phyloP scores from a whole-genome alignment of 2,329 filamentous ascomycete species.

The Colletotrichum truncatum region DNA sequence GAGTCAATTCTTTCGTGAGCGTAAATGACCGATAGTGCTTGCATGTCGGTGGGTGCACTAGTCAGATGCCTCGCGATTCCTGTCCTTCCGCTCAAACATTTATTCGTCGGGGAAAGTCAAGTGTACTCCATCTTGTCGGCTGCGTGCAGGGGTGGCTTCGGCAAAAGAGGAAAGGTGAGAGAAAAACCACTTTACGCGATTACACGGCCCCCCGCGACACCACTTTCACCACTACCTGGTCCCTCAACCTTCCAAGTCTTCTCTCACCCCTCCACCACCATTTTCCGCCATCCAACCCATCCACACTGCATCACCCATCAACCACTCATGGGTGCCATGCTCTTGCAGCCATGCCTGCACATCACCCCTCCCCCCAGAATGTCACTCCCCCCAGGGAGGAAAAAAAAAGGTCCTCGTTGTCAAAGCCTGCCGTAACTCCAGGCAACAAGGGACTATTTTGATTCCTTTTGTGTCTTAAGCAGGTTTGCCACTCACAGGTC shows the following conservation, averaged over 20 bases:
- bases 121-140: slow-evolving; percentile 22
- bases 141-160: slow-evolving; percentile 37
- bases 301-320: background rate
- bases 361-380: slow-evolving; percentile 20
- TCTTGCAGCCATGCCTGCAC: slow-evolving; percentile 13
- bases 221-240: slow-evolving; percentile 4
- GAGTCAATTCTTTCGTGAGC: slow-evolving; percentile 27
- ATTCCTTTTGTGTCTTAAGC: slow-evolving; percentile 31
- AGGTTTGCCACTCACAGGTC: slow-evolving; percentile 25
- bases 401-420: slow-evolving; percentile 14
- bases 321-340: slow-evolving; percentile 14
- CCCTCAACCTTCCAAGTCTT: slow-evolving; percentile 29
- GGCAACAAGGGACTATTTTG: slow-evolving; percentile 32
- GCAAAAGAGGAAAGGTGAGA: slow-evolving; percentile 13
- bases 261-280: slow-evolving; percentile 32
- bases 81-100: slow-evolving; percentile 3
- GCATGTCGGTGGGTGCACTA: slow-evolving; percentile 29
- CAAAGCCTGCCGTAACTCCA: slow-evolving; percentile 31
- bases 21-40: slow-evolving; percentile 15
- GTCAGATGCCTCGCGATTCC: slow-evolving; percentile 23
- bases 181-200: slow-evolving; percentile 49
- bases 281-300: slow-evolving; percentile 1
- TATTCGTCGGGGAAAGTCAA: slow-evolving; percentile 23
- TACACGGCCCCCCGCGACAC: slow-evolving; percentile 33
- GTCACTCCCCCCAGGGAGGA: slow-evolving; percentile 15